A percentile compares a stretch with the other conserved stretches of the same genome.
These are phyloP conservation scores for Mycena leptocephala DNA, from an alignment of 768 basidiomycete genomes.

Conservation along the genomic window DNA sequence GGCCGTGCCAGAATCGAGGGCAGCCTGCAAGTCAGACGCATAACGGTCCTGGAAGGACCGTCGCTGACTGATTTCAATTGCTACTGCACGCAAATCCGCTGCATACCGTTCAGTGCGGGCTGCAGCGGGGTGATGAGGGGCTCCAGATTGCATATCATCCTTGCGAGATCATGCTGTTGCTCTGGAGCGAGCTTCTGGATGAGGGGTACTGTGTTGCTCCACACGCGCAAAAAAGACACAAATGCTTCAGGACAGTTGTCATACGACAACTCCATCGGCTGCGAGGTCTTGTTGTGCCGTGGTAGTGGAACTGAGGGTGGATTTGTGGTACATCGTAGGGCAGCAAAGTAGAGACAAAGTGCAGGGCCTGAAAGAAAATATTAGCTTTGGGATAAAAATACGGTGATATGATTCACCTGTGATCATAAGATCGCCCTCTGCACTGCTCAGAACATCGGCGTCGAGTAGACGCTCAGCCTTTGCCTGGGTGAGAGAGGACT, in stretches of 20 bases:
- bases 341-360: constrained; percentile 88
- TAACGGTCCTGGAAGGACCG: constrained; percentile 89
- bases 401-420: constrained; percentile 63
- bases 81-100: constrained; percentile 87
- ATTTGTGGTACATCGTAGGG: constrained; percentile 79
- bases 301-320: constrained; percentile 90
- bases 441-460: constrained; percentile 80
- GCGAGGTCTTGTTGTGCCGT: constrained; percentile 60
- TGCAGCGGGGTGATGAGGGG: constrained; percentile 61
- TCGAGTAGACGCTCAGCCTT: constrained; percentile 84
- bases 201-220: constrained; percentile 75
- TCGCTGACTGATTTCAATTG: constrained; percentile 90
- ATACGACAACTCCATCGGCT: constrained; percentile 51
- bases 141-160: constrained; percentile 80
- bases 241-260: constrained; percentile 58
- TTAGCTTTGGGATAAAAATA: background rate
- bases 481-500: constrained; percentile 84
- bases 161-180: constrained; percentile 86
- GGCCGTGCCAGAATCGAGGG: constrained; percentile 74
- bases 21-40: constrained; percentile 82
- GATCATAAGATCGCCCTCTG: constrained; percentile 90
- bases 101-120: constrained; percentile 73
- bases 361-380: constrained; percentile 72
- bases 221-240: constrained; percentile 78
- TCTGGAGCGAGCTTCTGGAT: constrained; percentile 78